Percentiles rank a stretch among this genome's conserved stretches.
Evolutionary conservation across 441 rosid species (phyloP).

Genomic region (Syzygium syzygioides): DNA sequence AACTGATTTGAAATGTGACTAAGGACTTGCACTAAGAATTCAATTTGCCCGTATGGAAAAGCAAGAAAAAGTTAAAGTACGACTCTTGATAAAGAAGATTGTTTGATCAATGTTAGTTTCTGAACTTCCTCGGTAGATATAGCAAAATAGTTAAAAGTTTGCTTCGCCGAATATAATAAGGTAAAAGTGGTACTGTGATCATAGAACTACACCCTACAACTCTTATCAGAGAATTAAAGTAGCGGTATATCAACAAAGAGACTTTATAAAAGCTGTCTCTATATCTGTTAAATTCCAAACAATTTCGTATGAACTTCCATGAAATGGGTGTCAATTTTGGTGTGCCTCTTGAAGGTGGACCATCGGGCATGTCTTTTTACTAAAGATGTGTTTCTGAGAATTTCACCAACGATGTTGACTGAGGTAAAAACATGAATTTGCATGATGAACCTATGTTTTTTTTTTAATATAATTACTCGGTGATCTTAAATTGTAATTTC

Average conservation of each 20-base stretch:
- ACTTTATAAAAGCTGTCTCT: neutral
- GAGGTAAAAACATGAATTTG: no score
- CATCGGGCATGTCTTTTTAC: neutral
- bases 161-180: neutral
- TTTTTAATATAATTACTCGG: no score
- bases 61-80: no score
- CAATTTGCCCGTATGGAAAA: no score
- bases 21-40: no score
- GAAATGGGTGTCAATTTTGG: neutral
- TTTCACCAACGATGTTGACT: no score
- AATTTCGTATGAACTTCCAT: neutral
- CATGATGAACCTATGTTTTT: no score
- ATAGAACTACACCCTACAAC: neutral
- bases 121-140: neutral
- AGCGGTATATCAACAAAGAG: neutral
- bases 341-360: neutral
- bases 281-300: neutral
- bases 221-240: neutral
- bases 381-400: neutral
- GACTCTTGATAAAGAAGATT: neutral
- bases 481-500: no score
- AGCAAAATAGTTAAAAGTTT: neutral
- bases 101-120: neutral
- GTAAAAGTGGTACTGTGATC: neutral
- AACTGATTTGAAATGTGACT: no score